Evolutionary conservation across 2,329 filamentous ascomycete genomes (phyloP), one percentile per base, ranked within the genome.

Genomic region (Raffaelea albimanens): DNA sequence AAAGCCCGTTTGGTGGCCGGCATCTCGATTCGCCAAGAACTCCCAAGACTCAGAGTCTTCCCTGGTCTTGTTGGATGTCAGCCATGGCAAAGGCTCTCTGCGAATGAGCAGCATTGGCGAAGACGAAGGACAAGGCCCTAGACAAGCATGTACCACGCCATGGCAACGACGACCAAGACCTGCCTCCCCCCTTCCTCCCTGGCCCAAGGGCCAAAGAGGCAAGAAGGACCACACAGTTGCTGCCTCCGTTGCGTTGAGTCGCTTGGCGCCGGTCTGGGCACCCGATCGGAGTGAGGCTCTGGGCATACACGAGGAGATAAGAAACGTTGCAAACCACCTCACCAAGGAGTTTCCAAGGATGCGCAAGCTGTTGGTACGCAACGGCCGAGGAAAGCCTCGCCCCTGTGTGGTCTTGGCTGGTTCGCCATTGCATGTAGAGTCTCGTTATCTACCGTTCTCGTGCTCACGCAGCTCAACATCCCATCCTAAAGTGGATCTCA

Each of bases 191-290:
- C 5, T 19, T n/a, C 14, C 36, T 39, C 20, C 8, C n/a, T 20
- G 10, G n/a, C 36, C 13, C n/a, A n/a, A n/a, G n/a, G n/a, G n/a
- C n/a, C n/a, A n/a, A n/a, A n/a, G n/a, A n/a, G n/a, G 13, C 25
- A 29, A 29, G 25, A 7, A 7, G 25, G 25, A 36, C 18, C 13
- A 39, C 36, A 39, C 10, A 18, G 16, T 5, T 36, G n/a, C 13
- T 18, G 18, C 40, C 19, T 21, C 38, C 10, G 19, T n/a, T 14
- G 7, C n/a, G 39, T 29, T 19, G 16, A 25, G 14, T 5, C n/a
- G 42, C 40, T 46, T 46, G 45, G 45, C 40, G 25, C 29, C 20
- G 31, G 25, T 22, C 45, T 46, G 29, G 45, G 45, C 45, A 23
- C 13, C 11, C 19, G 43, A 44, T 39, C 16, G 20, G 20, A 7